Conservation (phyloP, 495 filamentous ascomycete genomes). For the Lentithecium fluviatile region DNA sequence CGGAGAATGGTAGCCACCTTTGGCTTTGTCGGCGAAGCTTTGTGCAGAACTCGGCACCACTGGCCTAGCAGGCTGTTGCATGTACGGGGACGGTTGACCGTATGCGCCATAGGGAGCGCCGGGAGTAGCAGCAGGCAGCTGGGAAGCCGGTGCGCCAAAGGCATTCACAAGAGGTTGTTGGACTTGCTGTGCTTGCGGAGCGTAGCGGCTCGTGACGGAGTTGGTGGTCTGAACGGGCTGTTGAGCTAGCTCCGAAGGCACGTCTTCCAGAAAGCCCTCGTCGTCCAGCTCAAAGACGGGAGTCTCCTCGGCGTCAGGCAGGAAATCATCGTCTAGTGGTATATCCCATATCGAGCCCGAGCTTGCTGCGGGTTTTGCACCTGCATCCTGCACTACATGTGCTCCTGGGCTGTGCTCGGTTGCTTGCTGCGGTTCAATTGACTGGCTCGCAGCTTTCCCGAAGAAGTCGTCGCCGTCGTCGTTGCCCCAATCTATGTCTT, state of each 20-base stretch:
- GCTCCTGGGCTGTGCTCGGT: background rate
- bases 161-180: slow-evolving; percentile 14
- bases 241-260: slow-evolving; percentile 9
- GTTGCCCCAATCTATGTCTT: slow-evolving; percentile 36
- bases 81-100: slow-evolving; percentile 40
- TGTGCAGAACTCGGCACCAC: slow-evolving; percentile 48
- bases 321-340: slow-evolving; percentile 74
- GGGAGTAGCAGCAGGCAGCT: slow-evolving; percentile 24
- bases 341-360: slow-evolving; percentile 83
- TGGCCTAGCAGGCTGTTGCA: slow-evolving; percentile 46
- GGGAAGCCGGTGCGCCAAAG: slow-evolving; percentile 24
- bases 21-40: slow-evolving; percentile 85
- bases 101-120: slow-evolving; percentile 25
- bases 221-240: slow-evolving; percentile 2
- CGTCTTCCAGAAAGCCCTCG: slow-evolving; percentile 69
- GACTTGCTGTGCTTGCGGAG: slow-evolving; percentile 15
- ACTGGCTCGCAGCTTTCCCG: background rate
- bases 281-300: slow-evolving; percentile 66
- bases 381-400: slow-evolving; percentile 5
- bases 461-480: slow-evolving; percentile 28
- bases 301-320: slow-evolving; percentile 62
- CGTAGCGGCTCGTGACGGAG: slow-evolving; percentile 23
- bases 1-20: slow-evolving; percentile 87
- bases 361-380: slow-evolving; percentile 39
- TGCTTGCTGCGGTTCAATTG: background rate